Evolutionary conservation across 176 grass and related monocot species (phyloP), one percentile per base, ranked within the genome.

Genomic region (Triticum dicoccoides): DNA sequence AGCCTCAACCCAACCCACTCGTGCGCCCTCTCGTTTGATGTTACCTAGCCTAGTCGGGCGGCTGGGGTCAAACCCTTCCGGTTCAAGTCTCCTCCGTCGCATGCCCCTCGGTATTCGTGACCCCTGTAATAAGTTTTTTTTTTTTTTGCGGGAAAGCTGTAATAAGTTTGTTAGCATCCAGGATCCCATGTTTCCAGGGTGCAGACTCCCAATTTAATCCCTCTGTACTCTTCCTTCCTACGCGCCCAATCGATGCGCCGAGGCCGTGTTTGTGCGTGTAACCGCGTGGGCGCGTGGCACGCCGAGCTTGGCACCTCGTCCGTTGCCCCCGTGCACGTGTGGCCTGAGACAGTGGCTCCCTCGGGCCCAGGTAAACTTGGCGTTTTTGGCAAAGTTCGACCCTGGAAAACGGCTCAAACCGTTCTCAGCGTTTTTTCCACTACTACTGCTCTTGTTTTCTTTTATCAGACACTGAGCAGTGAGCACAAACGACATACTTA

Each of bases 21-120:
- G 88, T 95, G 93, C 87, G 86, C 86, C 90, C 78, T 86, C 76
- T 68, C 71, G 27, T 84, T 44, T 74, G 69, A 42, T 84, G 58
- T 8, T 63, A 34, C 69, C 65, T 41, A 65, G 44, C 77, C 81
- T 85, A 76, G 3, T 74, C 44, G 34, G 58, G 76, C 42, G 80
- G 44, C 73, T 73, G 52, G 73, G 78, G 91, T 93, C 95, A 98
- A 95, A 95, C 91, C 86, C 95, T 98, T 98, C 78, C 68, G 74
- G 42, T 87, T 86, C 89, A 98, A 98, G 93, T 89, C 90, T 93
- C 76, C 85, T 91, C 69, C 87, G 45, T 80, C 89, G 68, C 81
- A 84, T 79, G 85, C 68, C 49, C 83, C n/a, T 91, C 66, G 89
- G 63, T 79, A 84, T 15, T 51, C 87, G 80, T 77, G 59, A 17